Evolutionary conservation across 2,329 filamentous ascomycete species (phyloP).

Genomic region (Akanthomyces muscarius): DNA sequence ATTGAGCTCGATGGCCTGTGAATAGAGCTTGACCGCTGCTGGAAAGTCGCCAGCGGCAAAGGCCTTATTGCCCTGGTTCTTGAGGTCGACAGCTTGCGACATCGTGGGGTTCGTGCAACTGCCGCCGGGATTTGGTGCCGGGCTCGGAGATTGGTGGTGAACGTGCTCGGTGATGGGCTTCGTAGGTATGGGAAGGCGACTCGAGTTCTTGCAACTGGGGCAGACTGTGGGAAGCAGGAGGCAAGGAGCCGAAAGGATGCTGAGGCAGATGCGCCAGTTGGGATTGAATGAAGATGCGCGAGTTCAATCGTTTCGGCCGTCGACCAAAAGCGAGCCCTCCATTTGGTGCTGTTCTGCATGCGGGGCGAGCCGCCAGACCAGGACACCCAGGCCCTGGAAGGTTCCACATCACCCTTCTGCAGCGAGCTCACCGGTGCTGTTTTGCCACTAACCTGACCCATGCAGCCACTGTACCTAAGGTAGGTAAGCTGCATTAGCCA

Average conservation of each 20-base stretch:
- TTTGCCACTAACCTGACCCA: conserved; percentile 9
- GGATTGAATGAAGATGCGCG: not conserved
- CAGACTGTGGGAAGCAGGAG: not conserved
- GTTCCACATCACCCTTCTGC: conserved; percentile 2
- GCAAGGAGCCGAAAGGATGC: not conserved
- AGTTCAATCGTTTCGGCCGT: conserved; percentile 1
- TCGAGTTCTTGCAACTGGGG: not conserved
- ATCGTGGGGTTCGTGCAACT: conserved; percentile 28
- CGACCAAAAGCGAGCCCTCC: conserved; percentile 1
- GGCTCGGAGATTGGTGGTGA: not conserved
- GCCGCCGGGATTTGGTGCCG: conserved; percentile 3
- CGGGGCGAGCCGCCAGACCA: conserved; percentile 10
- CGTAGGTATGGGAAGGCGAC: too few species aligned
- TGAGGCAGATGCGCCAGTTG: conserved; percentile 3
- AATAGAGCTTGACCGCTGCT: conserved; percentile 76
- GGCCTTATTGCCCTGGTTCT: conserved; percentile 91
- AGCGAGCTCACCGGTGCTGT: not conserved
- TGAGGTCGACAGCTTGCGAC: conserved; percentile 70
- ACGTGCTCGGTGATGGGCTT: not conserved
- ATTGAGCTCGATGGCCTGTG: conserved; percentile 80
- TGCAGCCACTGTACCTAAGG: not conserved
- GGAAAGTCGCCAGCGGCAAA: conserved; percentile 87
- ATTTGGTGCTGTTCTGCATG: conserved; percentile 1
- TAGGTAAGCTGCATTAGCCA: not conserved
- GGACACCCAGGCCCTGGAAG: conserved; percentile 5